Evolutionary conservation across 2,329 filamentous ascomycete genomes (phyloP), one percentile per base, ranked within the genome.

Genomic region (Ophiosphaerella narmari): DNA sequence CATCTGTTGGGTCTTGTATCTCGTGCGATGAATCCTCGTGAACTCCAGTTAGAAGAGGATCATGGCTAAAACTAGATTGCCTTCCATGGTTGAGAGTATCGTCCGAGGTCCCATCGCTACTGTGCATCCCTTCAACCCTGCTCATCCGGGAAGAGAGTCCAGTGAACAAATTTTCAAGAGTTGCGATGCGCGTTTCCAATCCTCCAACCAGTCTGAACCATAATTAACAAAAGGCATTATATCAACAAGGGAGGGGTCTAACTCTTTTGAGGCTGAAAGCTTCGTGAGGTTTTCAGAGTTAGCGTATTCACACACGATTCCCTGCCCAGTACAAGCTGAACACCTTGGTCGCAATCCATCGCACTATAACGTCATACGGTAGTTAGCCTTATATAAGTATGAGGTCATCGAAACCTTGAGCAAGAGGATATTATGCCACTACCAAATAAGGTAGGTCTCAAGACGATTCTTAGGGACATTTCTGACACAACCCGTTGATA

Each of bases 241-340:
- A n/a, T 9, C 13, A 29, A 43, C 12, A 13, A 31, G 12, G 32
- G 39, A 14, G 32, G 33, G 23, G 18, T 48, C 51, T 16, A 50
- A 74, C 60, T 76, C 73, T 59, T 76, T 77, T 39, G 71, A 69
- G 2, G 75, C 70, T 35, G 77, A 74, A 0, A 72, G 59, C 57
- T 76, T 77, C 0, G 69, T 64, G 2, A 67, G 62, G 13, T 70
- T 69, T 7, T 62, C 60, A 3, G 71, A 63, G 7, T 74, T 64
- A 5, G 70, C 67, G 60, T 80, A 80, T 29, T 71, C 59, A 55
- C 77, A 80, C 8, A 78, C 75, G 46, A 76, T 76, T 6, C 71
- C 74, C 26, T 77, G 63, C 31, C 75, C 70, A 13, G 51, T 56
- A 47, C 77, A 79, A 21, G 70, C 63, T n/a, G 71, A 72, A 52